A percentile compares a stretch with the other conserved stretches of the same genome.
These are phyloP conservation scores for Pestalotiopsis sp. DNA, from an alignment of 2,329 filamentous ascomycete genomes.

Conservation along the genomic window DNA sequence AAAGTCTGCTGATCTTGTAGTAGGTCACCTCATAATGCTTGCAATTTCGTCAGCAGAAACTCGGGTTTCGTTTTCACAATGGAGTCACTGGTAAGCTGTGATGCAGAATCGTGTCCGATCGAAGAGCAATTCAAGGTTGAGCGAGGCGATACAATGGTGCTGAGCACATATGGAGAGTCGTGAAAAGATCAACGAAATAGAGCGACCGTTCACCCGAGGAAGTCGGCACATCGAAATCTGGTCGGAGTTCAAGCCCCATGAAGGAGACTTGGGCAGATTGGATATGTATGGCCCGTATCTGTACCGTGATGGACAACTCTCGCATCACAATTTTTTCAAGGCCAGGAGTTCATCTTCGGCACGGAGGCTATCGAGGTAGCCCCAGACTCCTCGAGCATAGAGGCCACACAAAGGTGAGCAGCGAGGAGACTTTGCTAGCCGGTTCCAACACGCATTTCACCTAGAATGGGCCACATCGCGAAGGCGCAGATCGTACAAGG, in stretches of 20 bases:
- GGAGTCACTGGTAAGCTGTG: too few relatives aligned
- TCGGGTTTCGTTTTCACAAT: too few relatives aligned
- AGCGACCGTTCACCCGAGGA: background rate
- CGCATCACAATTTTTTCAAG: slow-evolving; percentile 64
- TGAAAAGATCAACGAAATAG: background rate
- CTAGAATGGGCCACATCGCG: background rate
- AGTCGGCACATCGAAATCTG: background rate
- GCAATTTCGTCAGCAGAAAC: too few relatives aligned
- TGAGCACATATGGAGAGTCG: too few relatives aligned
- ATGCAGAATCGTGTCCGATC: too few relatives aligned
- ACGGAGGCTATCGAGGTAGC: slow-evolving; percentile 59
- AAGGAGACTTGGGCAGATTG: background rate
- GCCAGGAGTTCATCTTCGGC: slow-evolving; percentile 61
- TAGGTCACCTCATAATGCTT: too few relatives aligned
- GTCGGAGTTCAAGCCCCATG: background rate
- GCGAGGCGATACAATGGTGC: too few relatives aligned
- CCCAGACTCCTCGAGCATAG: slow-evolving; percentile 56
- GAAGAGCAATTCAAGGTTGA: too few relatives aligned
- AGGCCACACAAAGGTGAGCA: slow-evolving; percentile 39
- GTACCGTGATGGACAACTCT: slow-evolving; percentile 60
- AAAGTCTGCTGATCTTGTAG: too few relatives aligned
- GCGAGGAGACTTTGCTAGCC: slow-evolving; percentile 62
- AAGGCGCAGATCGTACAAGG: background rate
- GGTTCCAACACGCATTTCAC: slow-evolving; percentile 24
- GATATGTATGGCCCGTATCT: slow-evolving; percentile 67